These are phyloP conservation scores for Lasiosphaeria miniovina DNA, from an alignment of 495 filamentous ascomycete species.

Conservation along the genomic window DNA sequence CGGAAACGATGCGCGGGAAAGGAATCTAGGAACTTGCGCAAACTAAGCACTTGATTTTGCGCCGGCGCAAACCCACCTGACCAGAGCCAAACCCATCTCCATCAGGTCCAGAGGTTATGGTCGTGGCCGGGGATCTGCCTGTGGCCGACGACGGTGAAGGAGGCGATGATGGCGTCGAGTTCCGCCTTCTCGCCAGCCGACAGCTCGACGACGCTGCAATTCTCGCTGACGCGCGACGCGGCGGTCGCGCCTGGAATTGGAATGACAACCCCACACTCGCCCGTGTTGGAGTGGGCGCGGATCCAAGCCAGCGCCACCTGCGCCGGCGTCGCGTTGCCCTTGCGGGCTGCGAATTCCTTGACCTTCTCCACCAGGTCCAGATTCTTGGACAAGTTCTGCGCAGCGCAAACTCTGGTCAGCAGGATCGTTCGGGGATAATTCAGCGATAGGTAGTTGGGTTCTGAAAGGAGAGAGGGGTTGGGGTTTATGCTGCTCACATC, in stretches of 20 bases:
- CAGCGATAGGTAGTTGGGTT: no score
- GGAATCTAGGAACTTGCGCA: no score
- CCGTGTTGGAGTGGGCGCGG: constrained; percentile 9
- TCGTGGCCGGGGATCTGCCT: neutral
- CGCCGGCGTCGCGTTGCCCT: constrained; percentile 55
- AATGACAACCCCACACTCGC: constrained; percentile 55
- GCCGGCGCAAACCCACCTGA: no score
- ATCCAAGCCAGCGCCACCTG: constrained; percentile 73
- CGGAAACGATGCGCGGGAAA: no score
- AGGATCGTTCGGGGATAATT: neutral
- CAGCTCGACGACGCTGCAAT: constrained; percentile 32
- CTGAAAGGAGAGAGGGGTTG: no score
- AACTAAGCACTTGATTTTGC: no score
- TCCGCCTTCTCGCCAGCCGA: constrained; percentile 30
- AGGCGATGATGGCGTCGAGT: constrained; percentile 33
- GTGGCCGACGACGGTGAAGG: neutral
- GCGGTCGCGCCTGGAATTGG: constrained; percentile 67
- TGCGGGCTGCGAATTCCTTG: constrained; percentile 57
- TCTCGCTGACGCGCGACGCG: constrained; percentile 38
- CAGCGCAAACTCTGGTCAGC: neutral
- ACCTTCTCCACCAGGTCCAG: constrained; percentile 64
- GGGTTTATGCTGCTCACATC: constrained; percentile 36
- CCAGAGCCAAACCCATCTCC: no score
- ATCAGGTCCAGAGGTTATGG: no score
- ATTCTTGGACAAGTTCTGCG: constrained; percentile 58